Conservation (phyloP, 345 rosid genomes). For the Salix purpurea region DNA sequence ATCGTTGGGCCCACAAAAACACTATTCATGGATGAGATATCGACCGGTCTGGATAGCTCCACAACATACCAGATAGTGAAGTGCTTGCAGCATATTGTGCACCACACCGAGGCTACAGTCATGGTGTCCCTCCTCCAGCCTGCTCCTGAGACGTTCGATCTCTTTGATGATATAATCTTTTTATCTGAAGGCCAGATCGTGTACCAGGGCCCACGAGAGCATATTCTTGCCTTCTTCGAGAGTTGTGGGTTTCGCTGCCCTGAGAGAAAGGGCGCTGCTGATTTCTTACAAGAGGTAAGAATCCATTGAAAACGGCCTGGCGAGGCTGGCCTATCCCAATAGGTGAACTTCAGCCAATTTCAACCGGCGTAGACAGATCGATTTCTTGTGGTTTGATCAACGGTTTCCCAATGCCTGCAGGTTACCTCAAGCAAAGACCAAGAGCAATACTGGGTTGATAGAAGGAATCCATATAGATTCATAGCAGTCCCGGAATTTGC, state of each 20-base stretch:
- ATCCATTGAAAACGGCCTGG: neutral
- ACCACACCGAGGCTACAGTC: constrained; percentile 64
- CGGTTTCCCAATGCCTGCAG: constrained; percentile 24
- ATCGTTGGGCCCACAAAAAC: constrained; percentile 92
- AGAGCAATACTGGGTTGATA: constrained; percentile 79
- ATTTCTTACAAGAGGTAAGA: constrained; percentile 84
- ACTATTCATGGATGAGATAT: constrained; percentile 90
- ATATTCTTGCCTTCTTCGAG: constrained; percentile 60
- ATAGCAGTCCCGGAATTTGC: constrained; percentile 58
- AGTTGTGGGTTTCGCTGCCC: constrained; percentile 74
- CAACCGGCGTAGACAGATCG: neutral
- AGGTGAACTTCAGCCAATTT: neutral
- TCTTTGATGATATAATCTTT: constrained; percentile 76
- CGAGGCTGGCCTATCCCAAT: neutral
- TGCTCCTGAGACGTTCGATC: constrained; percentile 86
- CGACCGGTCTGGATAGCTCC: constrained; percentile 92
- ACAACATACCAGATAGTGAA: constrained; percentile 85
- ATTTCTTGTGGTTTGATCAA: neutral
- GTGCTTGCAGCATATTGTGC: constrained; percentile 77
- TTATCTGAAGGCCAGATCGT: constrained; percentile 80
- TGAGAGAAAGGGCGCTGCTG: constrained; percentile 82
- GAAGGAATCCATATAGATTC: constrained; percentile 55
- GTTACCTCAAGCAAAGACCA: constrained; percentile 90
- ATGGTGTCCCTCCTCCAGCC: constrained; percentile 85
- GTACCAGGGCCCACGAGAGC: constrained; percentile 80